Evolutionary conservation across 176 grass and related monocot genomes (phyloP).

Genomic region (Avena sativa): DNA sequence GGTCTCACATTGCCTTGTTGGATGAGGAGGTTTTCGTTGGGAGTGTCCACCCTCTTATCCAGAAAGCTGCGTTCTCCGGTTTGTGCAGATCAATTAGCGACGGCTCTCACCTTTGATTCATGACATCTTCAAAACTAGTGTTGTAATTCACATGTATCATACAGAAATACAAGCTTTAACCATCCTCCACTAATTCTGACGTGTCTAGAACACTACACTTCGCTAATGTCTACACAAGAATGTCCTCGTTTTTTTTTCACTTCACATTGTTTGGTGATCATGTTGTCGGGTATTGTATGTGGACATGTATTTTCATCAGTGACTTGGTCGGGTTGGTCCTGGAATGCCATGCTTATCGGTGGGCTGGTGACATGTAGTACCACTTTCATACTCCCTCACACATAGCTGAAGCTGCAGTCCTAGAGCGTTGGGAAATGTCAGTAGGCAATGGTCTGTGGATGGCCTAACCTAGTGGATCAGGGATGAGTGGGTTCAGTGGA

Average conservation of each 20-base stretch:
- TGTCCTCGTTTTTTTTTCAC: background rate
- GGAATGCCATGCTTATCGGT: too few species aligned
- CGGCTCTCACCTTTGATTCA: slow-evolving; percentile 46
- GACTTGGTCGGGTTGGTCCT: too few species aligned
- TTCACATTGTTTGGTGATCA: background rate
- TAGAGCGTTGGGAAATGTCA: too few species aligned
- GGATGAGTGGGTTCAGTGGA: too few species aligned
- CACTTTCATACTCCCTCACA: too few species aligned
- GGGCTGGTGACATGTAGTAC: too few species aligned
- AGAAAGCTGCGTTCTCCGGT: slow-evolving; percentile 79
- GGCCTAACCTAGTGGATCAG: too few species aligned
- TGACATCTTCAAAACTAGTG: background rate
- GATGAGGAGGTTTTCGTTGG: slow-evolving; percentile 72
- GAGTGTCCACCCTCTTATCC: slow-evolving; percentile 69
- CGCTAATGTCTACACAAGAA: background rate
- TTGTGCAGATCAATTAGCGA: slow-evolving; percentile 71
- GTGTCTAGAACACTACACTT: background rate
- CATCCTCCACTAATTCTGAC: slow-evolving; percentile 26
- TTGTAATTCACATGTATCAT: slow-evolving; percentile 39
- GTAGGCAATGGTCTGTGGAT: too few species aligned
- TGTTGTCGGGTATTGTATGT: background rate
- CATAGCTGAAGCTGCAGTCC: too few species aligned
- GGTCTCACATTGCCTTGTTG: slow-evolving; percentile 77
- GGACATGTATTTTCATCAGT: background rate
- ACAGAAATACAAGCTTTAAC: background rate